Evolutionary conservation across 225 moss, liverwort and hornwort genomes (phyloP), one percentile per base, ranked within the genome.

Genomic region (Anthoceros angustus): DNA sequence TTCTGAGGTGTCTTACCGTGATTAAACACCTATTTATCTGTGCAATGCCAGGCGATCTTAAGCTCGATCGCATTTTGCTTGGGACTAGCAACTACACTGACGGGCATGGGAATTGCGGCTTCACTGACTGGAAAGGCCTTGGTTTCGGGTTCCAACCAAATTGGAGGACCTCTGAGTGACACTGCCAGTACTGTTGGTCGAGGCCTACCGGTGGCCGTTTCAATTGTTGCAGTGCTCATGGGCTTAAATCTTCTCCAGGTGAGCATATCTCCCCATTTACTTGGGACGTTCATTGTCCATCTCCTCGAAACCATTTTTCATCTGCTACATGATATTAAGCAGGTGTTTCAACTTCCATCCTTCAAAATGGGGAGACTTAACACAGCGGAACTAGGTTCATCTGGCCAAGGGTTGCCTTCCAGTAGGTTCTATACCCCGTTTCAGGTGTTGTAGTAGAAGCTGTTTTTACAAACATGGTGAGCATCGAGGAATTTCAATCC

Each of bases 41-140:
- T 15, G 46, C 14, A 48, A 12, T 12, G 14, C 14, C 55, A 55
- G 55, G 55, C n/a, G 5, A 23, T n/a, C n/a, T 18, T 55, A 15
- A 55, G 4, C 55, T 55, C 55, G 5, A 55, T 55, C 23, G 55
- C 55, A 15, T 55, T 55, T 55, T 55, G 55, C n/a, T 15, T 18
- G n/a, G 55, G 55, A 55, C 55, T 55, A 23, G 55, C 55, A 55
- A 55, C 55, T 18, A 55, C 55, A 55, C 23, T 55, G 55, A 55
- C 55, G 23, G 55, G 55, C 5, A 55, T 55, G 55, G 55, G 55
- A 15, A 23, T 55, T 18, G 55, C 55, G 18, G 55, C 55, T 55
- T 55, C 55, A n/a, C 23, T 55, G 14, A 55, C 55, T 15, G 55
- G 55, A 8, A 55, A n/a, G 23, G 55, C 55, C 55, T 11, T 55